These are phyloP conservation scores for Candida adriatica DNA, from an alignment of 805 yeast species.

Conservation along the genomic window DNA sequence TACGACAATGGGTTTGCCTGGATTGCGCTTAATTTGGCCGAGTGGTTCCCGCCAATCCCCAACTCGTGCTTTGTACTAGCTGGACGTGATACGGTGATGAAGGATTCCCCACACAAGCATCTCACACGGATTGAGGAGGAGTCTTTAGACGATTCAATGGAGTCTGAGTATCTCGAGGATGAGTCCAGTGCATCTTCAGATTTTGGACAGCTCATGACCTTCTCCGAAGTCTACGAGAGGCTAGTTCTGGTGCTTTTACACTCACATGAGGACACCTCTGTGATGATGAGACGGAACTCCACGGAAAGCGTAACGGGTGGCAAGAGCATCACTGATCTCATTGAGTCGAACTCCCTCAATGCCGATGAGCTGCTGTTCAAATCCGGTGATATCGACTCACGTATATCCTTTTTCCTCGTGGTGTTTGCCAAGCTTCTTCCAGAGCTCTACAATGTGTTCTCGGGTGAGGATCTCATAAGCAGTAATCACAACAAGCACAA, in stretches of 20 bases:
- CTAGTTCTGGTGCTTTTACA: constrained; percentile 69
- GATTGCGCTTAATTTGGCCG: constrained; percentile 84
- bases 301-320: constrained; percentile 7
- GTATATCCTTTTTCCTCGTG: constrained; percentile 62
- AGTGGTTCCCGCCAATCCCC: constrained; percentile 64
- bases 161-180: constrained; percentile 19
- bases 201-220: constrained; percentile 31
- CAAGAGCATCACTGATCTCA: constrained; percentile 13
- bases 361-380: constrained; percentile 37
- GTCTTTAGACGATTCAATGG: constrained; percentile 12
- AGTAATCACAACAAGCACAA: constrained; percentile 48
- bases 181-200: constrained; percentile 15
- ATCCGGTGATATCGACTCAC: constrained; percentile 53
- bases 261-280: constrained; percentile 20
- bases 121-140: constrained; percentile 17
- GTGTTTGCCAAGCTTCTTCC: constrained; percentile 60
- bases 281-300: constrained; percentile 7
- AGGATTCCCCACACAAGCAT: constrained; percentile 17
- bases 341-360: constrained; percentile 14
- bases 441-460: constrained; percentile 66
- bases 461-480: constrained; percentile 71
- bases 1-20: constrained; percentile 82
- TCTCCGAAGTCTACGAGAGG: constrained; percentile 69
- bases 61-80: constrained; percentile 19
- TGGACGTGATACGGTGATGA: constrained; percentile 20